Conservation (phyloP, 2,329 filamentous ascomycete genomes). For the Botrytis galanthina region DNA sequence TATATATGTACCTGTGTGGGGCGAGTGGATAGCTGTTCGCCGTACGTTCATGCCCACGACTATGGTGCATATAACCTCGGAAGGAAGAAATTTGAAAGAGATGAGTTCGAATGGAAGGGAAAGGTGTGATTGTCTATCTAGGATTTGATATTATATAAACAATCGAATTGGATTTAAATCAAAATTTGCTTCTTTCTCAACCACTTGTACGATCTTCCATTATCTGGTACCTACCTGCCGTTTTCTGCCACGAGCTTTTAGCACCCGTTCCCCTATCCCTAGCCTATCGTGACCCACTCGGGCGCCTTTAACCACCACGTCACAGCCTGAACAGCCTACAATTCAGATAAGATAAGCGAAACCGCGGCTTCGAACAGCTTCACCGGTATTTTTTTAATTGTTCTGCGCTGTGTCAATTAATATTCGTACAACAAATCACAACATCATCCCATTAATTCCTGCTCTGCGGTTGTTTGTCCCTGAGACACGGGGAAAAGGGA, state of each 20-base stretch:
- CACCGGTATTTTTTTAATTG: background rate
- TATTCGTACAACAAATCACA: background rate
- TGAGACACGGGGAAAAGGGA: slow-evolving; percentile 7
- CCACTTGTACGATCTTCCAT: background rate
- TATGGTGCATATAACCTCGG: slow-evolving; percentile 19
- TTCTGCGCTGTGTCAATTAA: background rate
- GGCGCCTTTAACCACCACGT: slow-evolving; percentile 6
- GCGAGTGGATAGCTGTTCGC: slow-evolving; percentile 5
- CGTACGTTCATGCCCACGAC: slow-evolving; percentile 17
- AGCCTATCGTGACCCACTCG: background rate
- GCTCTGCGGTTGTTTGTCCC: background rate
- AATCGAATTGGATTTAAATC: background rate
- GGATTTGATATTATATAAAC: background rate
- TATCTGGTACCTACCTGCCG: background rate
- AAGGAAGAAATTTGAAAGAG: background rate
- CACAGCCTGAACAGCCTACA: background rate
- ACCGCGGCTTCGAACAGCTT: slow-evolving; percentile 5
- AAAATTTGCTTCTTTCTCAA: background rate
- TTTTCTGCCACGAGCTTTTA: slow-evolving; percentile 8
- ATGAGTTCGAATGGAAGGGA: background rate
- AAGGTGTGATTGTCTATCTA: background rate
- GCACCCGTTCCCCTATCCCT: slow-evolving; percentile 5
- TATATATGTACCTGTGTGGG: slow-evolving; percentile 6
- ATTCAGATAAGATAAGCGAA: slow-evolving; percentile 21
- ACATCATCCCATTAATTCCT: background rate